A percentile compares a stretch with the other conserved stretches of the same genome.
These are phyloP conservation scores for Cryomyces antarcticus DNA, from an alignment of 495 filamentous ascomycete species.

Conservation along the genomic window DNA sequence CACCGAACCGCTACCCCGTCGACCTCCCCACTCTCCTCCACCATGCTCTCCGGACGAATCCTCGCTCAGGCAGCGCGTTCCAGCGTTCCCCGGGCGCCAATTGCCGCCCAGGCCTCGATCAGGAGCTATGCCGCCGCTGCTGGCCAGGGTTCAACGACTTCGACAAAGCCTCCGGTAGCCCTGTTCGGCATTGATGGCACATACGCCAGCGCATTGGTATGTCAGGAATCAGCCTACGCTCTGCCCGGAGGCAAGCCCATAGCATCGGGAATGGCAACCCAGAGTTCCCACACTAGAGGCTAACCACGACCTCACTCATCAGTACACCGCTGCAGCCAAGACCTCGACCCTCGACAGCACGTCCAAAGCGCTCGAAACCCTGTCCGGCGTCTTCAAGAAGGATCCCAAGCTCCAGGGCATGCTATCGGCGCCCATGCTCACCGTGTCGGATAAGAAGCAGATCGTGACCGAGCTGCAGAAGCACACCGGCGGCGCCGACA, in stretches of 20 bases:
- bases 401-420: slow-evolving; percentile 60
- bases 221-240: slow-evolving; percentile 8
- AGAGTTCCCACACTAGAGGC: no score
- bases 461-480: slow-evolving; percentile 73
- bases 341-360: slow-evolving; percentile 60
- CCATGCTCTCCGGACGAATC: slow-evolving; percentile 43
- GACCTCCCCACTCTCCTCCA: slow-evolving; percentile 16
- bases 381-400: slow-evolving; percentile 51
- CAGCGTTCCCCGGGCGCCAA: slow-evolving; percentile 27
- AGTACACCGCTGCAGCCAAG: slow-evolving; percentile 95
- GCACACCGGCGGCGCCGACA: slow-evolving; percentile 44
- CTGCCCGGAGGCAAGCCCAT: background rate
- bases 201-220: slow-evolving; percentile 94
- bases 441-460: slow-evolving; percentile 52
- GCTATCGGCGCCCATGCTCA: slow-evolving; percentile 63
- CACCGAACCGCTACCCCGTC: background rate
- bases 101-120: slow-evolving; percentile 15
- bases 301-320: slow-evolving; percentile 1
- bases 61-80: slow-evolving; percentile 35
- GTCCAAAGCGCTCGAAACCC: slow-evolving; percentile 48
- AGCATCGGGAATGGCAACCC: background rate
- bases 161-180: slow-evolving; percentile 58
- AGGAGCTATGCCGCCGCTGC: slow-evolving; percentile 53
- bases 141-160: slow-evolving; percentile 27
- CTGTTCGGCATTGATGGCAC: slow-evolving; percentile 93